Evolutionary conservation across 768 basidiomycete species (phyloP).

Genomic region (Tricholoma flavovirens): DNA sequence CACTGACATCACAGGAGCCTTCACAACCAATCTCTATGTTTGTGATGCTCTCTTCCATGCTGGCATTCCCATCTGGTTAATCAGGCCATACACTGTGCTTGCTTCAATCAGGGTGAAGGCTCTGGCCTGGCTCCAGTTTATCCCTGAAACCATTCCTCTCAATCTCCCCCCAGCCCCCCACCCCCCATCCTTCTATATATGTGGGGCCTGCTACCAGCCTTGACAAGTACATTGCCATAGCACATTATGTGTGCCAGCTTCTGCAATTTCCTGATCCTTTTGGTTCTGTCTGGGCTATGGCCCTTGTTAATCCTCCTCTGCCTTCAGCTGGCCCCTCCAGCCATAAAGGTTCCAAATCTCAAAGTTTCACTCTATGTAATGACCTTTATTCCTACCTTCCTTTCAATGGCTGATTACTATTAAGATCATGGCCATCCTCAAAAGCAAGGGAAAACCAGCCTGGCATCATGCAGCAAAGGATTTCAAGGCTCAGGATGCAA

Average conservation of each 20-base stretch:
- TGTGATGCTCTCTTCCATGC: conserved; percentile 2
- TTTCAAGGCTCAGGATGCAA: background rate
- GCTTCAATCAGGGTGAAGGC: background rate
- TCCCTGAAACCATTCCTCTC: background rate
- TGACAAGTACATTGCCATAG: background rate
- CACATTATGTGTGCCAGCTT: background rate
- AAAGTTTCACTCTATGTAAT: conserved; percentile 4
- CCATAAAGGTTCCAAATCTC: too few species aligned
- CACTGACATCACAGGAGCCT: background rate
- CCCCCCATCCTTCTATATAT: background rate
- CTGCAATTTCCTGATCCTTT: background rate
- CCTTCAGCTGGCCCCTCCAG: background rate
- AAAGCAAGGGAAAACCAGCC: too few species aligned
- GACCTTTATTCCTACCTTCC: too few species aligned
- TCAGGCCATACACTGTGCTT: background rate
- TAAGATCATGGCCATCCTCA: too few species aligned
- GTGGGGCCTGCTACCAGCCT: background rate
- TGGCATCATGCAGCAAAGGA: conserved; percentile 2
- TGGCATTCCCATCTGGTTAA: too few species aligned
- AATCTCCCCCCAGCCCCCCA: background rate
- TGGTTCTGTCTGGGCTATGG: background rate
- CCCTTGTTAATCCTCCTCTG: background rate
- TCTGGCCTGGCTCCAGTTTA: background rate
- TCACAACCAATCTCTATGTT: background rate
- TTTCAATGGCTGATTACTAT: too few species aligned